A percentile compares a stretch with the other conserved stretches of the same genome.
phyloP scores from a whole-genome alignment of 805 yeast genomes.

The Wickerhamiella kurtzmanii region DNA sequence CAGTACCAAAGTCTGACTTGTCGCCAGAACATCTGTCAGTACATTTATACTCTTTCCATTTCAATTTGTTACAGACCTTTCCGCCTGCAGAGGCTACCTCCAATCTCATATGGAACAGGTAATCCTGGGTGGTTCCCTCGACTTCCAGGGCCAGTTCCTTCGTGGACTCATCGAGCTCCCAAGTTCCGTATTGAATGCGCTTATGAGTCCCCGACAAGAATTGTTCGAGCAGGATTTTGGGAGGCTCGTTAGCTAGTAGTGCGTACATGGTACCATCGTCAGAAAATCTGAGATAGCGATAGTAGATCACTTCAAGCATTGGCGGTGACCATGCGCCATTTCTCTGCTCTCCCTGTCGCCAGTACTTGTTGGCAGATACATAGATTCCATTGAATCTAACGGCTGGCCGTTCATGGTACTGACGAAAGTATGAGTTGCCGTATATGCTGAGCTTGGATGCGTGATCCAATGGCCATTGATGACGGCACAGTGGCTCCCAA shows the following conservation, averaged over 20 bases:
- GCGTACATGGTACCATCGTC: conserved; percentile 65
- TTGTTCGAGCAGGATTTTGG: conserved; percentile 39
- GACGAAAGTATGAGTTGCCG: conserved; percentile 29
- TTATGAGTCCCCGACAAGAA: not conserved
- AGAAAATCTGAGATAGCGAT: conserved; percentile 69
- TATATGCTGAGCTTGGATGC: conserved; percentile 10
- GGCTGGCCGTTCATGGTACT: conserved; percentile 58
- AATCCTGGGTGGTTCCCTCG: conserved; percentile 36
- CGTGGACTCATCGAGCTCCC: conserved; percentile 50
- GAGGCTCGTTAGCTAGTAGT: conserved; percentile 60
- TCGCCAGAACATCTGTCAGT: conserved; percentile 42
- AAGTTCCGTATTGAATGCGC: conserved; percentile 8
- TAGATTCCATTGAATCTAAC: conserved; percentile 73
- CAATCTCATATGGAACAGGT: conserved; percentile 49
- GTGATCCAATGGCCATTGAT: conserved; percentile 8
- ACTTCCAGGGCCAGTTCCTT: conserved; percentile 35
- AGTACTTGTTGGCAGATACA: conserved; percentile 71
- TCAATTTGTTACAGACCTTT: conserved; percentile 51
- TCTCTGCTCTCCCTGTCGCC: conserved; percentile 66
- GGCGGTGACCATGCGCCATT: conserved; percentile 52
- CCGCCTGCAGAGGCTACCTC: conserved; percentile 47
- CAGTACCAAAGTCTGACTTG: conserved; percentile 40
- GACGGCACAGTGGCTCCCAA: conserved; percentile 20
- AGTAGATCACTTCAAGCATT: conserved; percentile 72
- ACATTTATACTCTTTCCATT: conserved; percentile 56